Evolutionary conservation across 371 early-diverging fungal genomes (phyloP).

Genomic region (Mucor velutinosus): DNA sequence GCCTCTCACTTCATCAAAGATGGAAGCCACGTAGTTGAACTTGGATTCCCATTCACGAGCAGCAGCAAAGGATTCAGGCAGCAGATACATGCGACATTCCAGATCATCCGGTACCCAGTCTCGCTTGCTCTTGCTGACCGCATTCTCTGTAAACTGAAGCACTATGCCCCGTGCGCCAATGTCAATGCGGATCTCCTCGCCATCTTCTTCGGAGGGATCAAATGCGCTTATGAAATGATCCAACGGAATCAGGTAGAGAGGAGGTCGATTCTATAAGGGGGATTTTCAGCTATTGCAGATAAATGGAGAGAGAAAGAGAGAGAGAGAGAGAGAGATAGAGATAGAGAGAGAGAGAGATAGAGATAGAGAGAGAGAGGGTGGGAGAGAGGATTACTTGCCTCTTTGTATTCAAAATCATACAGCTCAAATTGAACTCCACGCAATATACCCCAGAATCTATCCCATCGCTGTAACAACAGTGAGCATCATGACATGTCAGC

Average conservation of each 20-base stretch:
- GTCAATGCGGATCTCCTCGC: slow-evolving; percentile 23
- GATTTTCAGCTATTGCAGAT: too few relatives aligned
- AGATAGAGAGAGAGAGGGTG: too few relatives aligned
- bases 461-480: slow-evolving; percentile 23
- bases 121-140: slow-evolving; percentile 13
- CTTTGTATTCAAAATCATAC: slow-evolving; percentile 39
- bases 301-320: too few relatives aligned
- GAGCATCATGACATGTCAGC: not conserved
- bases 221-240: slow-evolving; percentile 28
- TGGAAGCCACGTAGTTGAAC: slow-evolving; percentile 29
- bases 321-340: too few relatives aligned
- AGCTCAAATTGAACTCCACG: slow-evolving; percentile 33
- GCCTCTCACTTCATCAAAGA: slow-evolving; percentile 29
- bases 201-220: slow-evolving; percentile 25
- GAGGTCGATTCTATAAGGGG: slow-evolving; percentile 18
- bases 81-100: slow-evolving; percentile 32
- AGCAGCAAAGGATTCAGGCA: slow-evolving; percentile 26
- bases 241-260: slow-evolving; percentile 26
- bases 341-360: too few relatives aligned
- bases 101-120: slow-evolving; percentile 8
- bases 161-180: slow-evolving; percentile 29
- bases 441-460: slow-evolving; percentile 40
- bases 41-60: slow-evolving; percentile 30
- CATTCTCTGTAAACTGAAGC: slow-evolving; percentile 28
- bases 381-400: slow-evolving; percentile 20